Base-by-base conservation (phyloP, 2,329 filamentous ascomycete species). In the Trichoderma lentiforme region DNA sequence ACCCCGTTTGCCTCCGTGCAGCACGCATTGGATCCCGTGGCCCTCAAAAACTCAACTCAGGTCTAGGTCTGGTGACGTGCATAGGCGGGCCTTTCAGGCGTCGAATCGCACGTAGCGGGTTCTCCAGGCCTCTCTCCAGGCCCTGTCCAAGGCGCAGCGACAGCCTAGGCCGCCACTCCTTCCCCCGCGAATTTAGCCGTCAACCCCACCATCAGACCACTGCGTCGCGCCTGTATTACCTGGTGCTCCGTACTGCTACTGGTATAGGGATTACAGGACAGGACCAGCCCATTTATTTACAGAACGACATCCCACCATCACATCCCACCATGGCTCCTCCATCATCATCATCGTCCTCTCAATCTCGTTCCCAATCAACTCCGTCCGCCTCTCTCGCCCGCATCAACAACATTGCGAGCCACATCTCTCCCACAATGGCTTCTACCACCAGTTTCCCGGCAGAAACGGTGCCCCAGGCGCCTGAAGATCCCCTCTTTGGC, bases 401-500 rank as follows among this genome's bases (percentile, higher is more conserved):
- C 81, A 82, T 91, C 73, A 85, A 87, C 77, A 90, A 85, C 78
- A 87, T 94, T 77, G 86, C 87, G 77, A 86, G 85, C 79, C 93
- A 96, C 83, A 91, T 96, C 87, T 87, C 90, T 79, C 86, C 89
- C 75, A 81, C 83, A 77, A 83, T 83, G 82, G 77, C 80, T 74
- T 78, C 80, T 71, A 75, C 78, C 69, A 92, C 92, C 76, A 89
- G 88, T 79, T 97, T 97, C 85, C 89, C 91, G 73, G 87, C 91
- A 78, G 88, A 92, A 79, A 85, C 87, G 75, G 93, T 98, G 73
- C 93, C 95, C 78, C 92, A 95, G 83, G 96, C 96, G 73, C 95
- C 96, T 62, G 95, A 97, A 82, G 96, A 99, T 84, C 91, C 95
- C 75, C 89, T 99, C 80, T 99, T 99, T 80, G 95, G 95, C 72